Evolutionary conservation across 2,329 filamentous ascomycete genomes (phyloP).

Genomic region (Claviceps maximensis): DNA sequence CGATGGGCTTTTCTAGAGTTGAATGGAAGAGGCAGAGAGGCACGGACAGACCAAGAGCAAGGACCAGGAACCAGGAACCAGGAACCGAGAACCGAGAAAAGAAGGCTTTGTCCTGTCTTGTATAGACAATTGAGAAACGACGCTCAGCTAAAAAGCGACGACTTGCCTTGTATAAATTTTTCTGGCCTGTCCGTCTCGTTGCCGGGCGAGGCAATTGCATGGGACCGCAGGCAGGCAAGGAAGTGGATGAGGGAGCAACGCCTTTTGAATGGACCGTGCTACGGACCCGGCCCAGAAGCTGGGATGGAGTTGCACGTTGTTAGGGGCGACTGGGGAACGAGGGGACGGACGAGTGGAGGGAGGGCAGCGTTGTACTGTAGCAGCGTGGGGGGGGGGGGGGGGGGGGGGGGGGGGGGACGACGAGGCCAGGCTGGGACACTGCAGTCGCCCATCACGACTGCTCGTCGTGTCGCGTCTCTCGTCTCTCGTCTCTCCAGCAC

Average conservation of each 20-base stretch:
- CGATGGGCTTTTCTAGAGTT: background rate
- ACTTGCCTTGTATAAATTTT: conserved; percentile 3
- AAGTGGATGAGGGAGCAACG: conserved; percentile 23
- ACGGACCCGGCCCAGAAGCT: conserved; percentile 12
- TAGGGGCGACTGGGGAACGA: conserved; percentile 14
- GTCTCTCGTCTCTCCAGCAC: too few species aligned
- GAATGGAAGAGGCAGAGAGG: background rate
- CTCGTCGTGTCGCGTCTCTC: too few species aligned
- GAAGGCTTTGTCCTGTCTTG: conserved; percentile 2
- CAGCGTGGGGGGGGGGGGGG: too few species aligned
- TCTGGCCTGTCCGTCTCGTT: conserved; percentile 6
- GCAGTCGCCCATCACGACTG: too few species aligned
- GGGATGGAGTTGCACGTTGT: conserved; percentile 19
- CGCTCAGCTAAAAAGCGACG: conserved; percentile 9
- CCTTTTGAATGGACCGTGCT: conserved; percentile 27
- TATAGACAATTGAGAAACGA: conserved; percentile 6
- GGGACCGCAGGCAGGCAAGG: conserved; percentile 16
- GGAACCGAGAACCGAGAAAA: background rate
- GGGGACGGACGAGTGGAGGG: background rate
- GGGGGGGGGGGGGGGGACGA: too few species aligned
- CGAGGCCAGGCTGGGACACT: too few species aligned
- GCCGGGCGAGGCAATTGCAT: conserved; percentile 16
- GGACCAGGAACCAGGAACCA: background rate
- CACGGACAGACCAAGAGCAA: background rate
- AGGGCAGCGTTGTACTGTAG: background rate